A percentile compares a stretch with the other conserved stretches of the same genome.
phyloP scores from a whole-genome alignment of 257 asterid genomes.

The Gynochthodes officinalis region DNA sequence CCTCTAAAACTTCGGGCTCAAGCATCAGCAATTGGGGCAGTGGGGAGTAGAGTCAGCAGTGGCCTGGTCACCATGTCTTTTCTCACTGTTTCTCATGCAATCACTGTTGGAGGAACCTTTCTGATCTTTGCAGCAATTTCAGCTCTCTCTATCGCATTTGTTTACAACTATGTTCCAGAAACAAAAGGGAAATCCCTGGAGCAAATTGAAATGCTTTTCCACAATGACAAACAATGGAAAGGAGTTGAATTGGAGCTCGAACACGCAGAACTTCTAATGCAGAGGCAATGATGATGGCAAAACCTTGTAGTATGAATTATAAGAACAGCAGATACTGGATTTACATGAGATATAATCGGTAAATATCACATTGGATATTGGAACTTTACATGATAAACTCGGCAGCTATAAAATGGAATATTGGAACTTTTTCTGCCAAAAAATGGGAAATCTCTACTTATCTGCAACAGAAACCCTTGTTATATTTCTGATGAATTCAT shows the following conservation, averaged over 20 bases:
- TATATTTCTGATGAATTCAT: too few relatives aligned
- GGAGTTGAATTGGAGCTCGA: constrained; percentile 47
- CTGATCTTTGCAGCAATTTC: constrained; percentile 49
- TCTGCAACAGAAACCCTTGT: neutral
- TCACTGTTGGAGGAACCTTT: constrained; percentile 64
- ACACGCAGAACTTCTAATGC: constrained; percentile 48
- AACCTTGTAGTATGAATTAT: neutral
- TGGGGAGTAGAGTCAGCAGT: constrained; percentile 60
- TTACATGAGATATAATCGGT: neutral
- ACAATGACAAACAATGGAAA: constrained; percentile 27
- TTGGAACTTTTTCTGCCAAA: neutral
- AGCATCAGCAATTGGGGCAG: constrained; percentile 57
- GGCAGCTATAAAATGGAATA: too few relatives aligned
- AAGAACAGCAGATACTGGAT: neutral
- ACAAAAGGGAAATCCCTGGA: constrained; percentile 73
- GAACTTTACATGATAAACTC: too few relatives aligned
- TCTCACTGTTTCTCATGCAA: constrained; percentile 39
- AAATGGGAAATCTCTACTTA: neutral
- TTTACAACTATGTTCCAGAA: constrained; percentile 49
- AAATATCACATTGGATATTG: too few relatives aligned
- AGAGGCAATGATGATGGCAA: constrained; percentile 16
- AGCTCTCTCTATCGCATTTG: constrained; percentile 49
- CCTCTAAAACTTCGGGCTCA: constrained; percentile 62
- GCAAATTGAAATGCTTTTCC: constrained; percentile 56
- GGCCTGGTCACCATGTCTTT: constrained; percentile 66